Evolutionary conservation across 2,329 filamentous ascomycete species (phyloP), one percentile per base, ranked within the genome.

Genomic region (Aspergillus unguis): DNA sequence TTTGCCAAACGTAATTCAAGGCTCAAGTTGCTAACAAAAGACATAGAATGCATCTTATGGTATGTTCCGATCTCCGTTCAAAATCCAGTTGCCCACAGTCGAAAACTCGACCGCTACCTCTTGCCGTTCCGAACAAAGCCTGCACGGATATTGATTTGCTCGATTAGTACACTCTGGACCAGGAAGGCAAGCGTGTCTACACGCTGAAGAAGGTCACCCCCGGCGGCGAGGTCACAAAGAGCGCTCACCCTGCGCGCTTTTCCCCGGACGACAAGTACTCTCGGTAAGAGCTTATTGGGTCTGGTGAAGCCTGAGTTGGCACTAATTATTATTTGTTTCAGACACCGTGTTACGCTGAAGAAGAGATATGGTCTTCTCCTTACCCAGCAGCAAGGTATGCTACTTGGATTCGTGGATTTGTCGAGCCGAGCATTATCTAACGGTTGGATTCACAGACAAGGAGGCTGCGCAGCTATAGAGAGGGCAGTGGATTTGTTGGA

Each of bases 181-280:
- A 81, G 64, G 78, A 82, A 57, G 92, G 92, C 80, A 92, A 90
- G 80, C 90, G 92, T 73, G 77, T 87, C 67, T 99, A 97, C 82
- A 97, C 94, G 44, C 85, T 97, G 61, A 92, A 96, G 78, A 96
- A 97, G 80, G 84, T 63, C 46, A 42, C 48, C 33, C 65, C 78
- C 56, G 80, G 85, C 64, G 87, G 88, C 69, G 84, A 91, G 70
- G 90, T 96, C 68, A 95, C 92, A 73, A 96, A 95, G 81, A 94
- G 88, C 49, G 94, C 94, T 52, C 92, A 97, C 78, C 92, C 94
- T 43, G 94, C 94, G 40, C 84, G 94, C 63, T 99, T 97, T 81
- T 96, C 90, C 43, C 94, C 94, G 59, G 94, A 99, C 77, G 94
- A 99, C 81, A 96, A 96, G 81, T 97, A 95, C 83, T 96, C 91